phyloP scores from a whole-genome alignment of 768 basidiomycete genomes.

The Fomitopsis serialis region DNA sequence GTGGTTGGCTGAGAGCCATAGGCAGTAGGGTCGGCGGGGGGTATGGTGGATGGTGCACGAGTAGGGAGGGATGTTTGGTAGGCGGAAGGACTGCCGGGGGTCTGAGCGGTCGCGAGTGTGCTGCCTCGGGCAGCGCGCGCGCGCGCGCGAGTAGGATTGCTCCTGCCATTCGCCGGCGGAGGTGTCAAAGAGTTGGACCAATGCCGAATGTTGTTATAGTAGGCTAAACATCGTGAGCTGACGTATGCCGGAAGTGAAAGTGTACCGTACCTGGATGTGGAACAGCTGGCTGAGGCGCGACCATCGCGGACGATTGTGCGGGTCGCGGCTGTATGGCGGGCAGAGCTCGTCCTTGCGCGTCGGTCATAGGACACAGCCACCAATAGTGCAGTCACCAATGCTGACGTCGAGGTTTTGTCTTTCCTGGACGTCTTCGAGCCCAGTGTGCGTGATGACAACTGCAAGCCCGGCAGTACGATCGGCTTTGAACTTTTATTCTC shows the following conservation, averaged over 20 bases:
- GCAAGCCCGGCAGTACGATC: no score
- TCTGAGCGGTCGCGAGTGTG: slow-evolving; percentile 33
- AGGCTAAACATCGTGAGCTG: slow-evolving; percentile 30
- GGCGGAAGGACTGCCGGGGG: slow-evolving; percentile 30
- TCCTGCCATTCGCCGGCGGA: slow-evolving; percentile 41
- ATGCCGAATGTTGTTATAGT: slow-evolving; percentile 64
- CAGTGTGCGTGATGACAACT: no score
- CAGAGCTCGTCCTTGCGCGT: not conserved
- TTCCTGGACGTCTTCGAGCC: no score
- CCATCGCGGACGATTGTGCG: not conserved
- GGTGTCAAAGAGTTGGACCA: slow-evolving; percentile 63
- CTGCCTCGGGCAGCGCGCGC: slow-evolving; percentile 36
- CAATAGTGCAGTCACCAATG: no score
- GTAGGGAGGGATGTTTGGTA: slow-evolving; percentile 30
- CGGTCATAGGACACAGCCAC: not conserved
- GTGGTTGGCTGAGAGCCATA: slow-evolving; percentile 34
- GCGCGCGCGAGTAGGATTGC: slow-evolving; percentile 31
- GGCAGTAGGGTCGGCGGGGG: slow-evolving; percentile 21
- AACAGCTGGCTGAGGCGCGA: not conserved
- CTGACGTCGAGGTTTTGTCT: no score
- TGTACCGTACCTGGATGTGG: not conserved
- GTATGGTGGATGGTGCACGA: slow-evolving; percentile 15
- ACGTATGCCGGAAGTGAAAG: not conserved
- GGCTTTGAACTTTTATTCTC: no score
- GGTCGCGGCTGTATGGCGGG: not conserved